Base-by-base conservation (phyloP, 2,329 filamentous ascomycete genomes). In the Diaporthe citriasiana region DNA sequence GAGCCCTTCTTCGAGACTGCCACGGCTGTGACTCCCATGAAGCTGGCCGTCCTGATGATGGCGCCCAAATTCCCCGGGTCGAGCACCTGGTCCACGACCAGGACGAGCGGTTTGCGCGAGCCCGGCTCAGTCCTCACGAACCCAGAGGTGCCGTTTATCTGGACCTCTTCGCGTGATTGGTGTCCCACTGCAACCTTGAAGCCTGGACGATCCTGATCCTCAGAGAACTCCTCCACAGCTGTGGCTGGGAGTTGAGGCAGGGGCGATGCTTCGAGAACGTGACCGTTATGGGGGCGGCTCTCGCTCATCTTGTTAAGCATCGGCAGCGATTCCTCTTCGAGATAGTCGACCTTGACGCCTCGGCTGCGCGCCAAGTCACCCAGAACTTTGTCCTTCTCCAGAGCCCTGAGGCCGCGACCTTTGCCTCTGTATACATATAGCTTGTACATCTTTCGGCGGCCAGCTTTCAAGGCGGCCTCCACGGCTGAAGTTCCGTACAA, bases 21-120 rank as follows among this genome's bases (percentile, higher is more conserved):
- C 27, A 99, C 90, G 6, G 94, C 95, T 72, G 95, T 94, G 8
- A 94, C 93, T 30, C 96, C 96, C n/a, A 98, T 89, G 82, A 97
- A 98, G 79, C 94, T 93, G 3, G 95, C 95, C 8, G 94, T 94
- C 47, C 97, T 93, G 56, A 98, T 88, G 74, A 98, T 96, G 30
- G 92, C 95, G 55, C 97, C 97, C 0, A 98, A 86, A 80, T 99
- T 99, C 35, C 94, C 95, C 0, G 95, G 93, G 79, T 99, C 96
- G 13, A 95, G 84, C 50, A 97, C 92, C 71, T 93, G 90, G 78
- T 97, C 93, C 2, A 97, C 85, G 42, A 96, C 84, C 1, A 97
- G 85, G 12, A 97, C 86, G 40, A 97, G 87, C 0, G 94, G 94
- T 68, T 92, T 89, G 71, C 90, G 85, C 78, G 80, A 79, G n/a